These are phyloP conservation scores for Skeletonema potamos DNA, from an alignment of 108 stramenopile genomes.

Conservation along the genomic window DNA sequence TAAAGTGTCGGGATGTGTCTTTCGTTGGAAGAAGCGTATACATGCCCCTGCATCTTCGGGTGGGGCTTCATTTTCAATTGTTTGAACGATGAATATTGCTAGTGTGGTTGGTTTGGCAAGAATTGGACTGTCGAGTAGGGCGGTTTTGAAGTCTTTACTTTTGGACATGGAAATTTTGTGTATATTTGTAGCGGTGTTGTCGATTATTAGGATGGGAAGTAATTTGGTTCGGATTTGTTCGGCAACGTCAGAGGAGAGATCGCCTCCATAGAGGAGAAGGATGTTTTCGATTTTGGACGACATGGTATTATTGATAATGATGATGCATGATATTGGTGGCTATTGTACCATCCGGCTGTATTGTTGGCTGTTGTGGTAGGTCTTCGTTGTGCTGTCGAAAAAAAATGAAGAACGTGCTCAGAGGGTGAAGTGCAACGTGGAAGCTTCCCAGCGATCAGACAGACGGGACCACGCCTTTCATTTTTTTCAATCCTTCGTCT, in stretches of 20 bases:
- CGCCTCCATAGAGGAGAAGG: slow-evolving; percentile 40
- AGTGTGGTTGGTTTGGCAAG: slow-evolving; percentile 21
- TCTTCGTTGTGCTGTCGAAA: too few relatives aligned
- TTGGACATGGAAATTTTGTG: slow-evolving; percentile 18
- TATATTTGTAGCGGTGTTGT: too few relatives aligned
- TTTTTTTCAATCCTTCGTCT: too few relatives aligned
- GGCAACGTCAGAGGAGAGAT: slow-evolving; percentile 46
- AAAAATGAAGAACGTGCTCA: too few relatives aligned
- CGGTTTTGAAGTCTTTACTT: slow-evolving; percentile 20
- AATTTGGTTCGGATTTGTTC: slow-evolving; percentile 23
- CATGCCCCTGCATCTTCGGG: slow-evolving; percentile 44
- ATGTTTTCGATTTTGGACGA: slow-evolving; percentile 1
- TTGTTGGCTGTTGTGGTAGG: too few relatives aligned
- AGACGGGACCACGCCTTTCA: too few relatives aligned
- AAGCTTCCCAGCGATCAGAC: too few relatives aligned
- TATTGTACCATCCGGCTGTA: too few relatives aligned
- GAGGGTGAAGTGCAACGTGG: too few relatives aligned
- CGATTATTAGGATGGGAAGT: slow-evolving; percentile 2
- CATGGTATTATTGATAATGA: background rate
- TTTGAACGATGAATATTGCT: slow-evolving; percentile 46
- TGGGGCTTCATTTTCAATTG: slow-evolving; percentile 49
- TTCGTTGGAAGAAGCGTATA: slow-evolving; percentile 53
- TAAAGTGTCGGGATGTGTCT: slow-evolving; percentile 42
- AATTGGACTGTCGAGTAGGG: slow-evolving; percentile 12
- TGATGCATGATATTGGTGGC: too few relatives aligned